Conservation (phyloP, 352 stramenopile genomes). For the Phytophthora uliginosa region DNA sequence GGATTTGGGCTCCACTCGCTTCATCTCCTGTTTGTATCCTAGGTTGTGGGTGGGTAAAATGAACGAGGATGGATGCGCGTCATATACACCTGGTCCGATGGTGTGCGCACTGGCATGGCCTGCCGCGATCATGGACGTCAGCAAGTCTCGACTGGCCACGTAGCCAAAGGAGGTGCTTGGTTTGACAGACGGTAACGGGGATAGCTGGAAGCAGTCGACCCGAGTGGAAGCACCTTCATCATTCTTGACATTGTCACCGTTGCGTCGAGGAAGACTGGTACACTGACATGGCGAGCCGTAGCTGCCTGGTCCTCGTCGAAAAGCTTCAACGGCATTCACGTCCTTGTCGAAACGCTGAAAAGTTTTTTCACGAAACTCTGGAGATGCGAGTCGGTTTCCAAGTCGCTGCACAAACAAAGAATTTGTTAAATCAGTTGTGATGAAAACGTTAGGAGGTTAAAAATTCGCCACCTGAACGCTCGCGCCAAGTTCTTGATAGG, state of each 20-base stretch:
- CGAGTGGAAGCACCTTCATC: neutral
- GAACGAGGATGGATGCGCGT: conserved; percentile 35
- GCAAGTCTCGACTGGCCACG: conserved; percentile 50
- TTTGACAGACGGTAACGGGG: conserved; percentile 15
- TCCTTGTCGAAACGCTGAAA: conserved; percentile 52
- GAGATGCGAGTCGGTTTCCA: conserved; percentile 45
- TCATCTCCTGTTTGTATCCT: conserved; percentile 42
- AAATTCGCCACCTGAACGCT: conserved; percentile 41
- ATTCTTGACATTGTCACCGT: conserved; percentile 2
- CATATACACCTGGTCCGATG: conserved; percentile 49
- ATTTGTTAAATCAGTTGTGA: too few relatives aligned
- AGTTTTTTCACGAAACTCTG: conserved; percentile 27
- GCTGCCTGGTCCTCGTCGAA: conserved; percentile 36
- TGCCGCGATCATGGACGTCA: conserved; percentile 57
- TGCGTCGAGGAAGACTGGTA: neutral
- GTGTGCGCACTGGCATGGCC: conserved; percentile 49
- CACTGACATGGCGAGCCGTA: conserved; percentile 7
- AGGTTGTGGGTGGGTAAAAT: conserved; percentile 50
- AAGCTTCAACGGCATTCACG: conserved; percentile 31
- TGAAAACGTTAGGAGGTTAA: neutral
- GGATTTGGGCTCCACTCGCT: conserved; percentile 21
- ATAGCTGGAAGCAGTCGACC: conserved; percentile 10
- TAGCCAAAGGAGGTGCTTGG: conserved; percentile 41
- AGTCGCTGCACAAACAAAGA: conserved; percentile 28
- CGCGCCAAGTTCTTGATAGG: conserved; percentile 51